Conservation (phyloP, 2,329 filamentous ascomycete species). For the Alternaria sp. region DNA sequence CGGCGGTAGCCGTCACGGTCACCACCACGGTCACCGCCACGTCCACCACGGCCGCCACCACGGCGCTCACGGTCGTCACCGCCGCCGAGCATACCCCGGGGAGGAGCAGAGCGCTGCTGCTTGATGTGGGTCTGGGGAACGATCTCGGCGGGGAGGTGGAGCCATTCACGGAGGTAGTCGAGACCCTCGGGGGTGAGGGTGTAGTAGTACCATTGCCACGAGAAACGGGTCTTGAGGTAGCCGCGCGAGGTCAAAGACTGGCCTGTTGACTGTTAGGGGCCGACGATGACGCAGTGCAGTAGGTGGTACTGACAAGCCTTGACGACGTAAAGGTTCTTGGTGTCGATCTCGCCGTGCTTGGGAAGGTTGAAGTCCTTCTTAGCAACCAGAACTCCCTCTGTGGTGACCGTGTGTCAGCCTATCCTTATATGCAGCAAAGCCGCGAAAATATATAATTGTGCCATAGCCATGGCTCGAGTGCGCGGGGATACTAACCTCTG, state of each 20-base stretch:
- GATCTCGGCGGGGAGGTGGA: constrained; percentile 99
- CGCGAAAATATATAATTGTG: constrained; percentile 41
- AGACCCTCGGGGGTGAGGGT: constrained; percentile 99
- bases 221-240: constrained; percentile 99
- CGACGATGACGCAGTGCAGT: background rate
- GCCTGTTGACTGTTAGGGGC: constrained; percentile 41
- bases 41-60: constrained; percentile 69
- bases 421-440: constrained; percentile 47
- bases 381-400: constrained; percentile 86
- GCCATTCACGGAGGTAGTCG: constrained; percentile 99
- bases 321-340: constrained; percentile 99
- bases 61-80: constrained; percentile 79
- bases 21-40: constrained; percentile 67
- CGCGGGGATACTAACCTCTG: constrained; percentile 48
- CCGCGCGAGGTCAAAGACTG: constrained; percentile 98
- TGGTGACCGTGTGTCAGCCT: constrained; percentile 54
- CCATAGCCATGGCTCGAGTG: constrained; percentile 48
- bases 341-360: constrained; percentile 98
- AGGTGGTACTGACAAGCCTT: constrained; percentile 73
- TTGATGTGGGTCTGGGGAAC: constrained; percentile 99
- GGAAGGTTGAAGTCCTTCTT: constrained; percentile 99
- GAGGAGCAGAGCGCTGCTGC: constrained; percentile 98
- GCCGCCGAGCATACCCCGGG: constrained; percentile 92
- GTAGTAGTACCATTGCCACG: constrained; percentile 83
- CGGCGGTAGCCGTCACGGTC: constrained; percentile 85